A percentile compares a stretch with the other conserved stretches of the same genome.
These are phyloP conservation scores for Paxillus ammoniavirescens DNA, from an alignment of 768 basidiomycete genomes.

Conservation along the genomic window DNA sequence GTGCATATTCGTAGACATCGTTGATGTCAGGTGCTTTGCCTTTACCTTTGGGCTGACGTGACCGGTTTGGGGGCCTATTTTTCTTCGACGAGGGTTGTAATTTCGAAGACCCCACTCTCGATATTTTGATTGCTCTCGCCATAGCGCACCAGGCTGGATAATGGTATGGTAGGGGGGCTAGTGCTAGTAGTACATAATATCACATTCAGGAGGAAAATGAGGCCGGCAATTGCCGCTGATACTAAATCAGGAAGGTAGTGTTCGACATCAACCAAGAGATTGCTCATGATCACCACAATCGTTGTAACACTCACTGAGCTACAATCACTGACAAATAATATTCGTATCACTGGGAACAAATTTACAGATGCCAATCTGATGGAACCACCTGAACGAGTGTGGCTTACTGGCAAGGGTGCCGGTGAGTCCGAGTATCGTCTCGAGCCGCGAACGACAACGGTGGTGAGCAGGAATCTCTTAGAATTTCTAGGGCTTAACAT, in stretches of 20 bases:
- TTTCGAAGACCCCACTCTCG: conserved; percentile 10
- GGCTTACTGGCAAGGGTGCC: no score
- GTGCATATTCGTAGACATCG: conserved; percentile 68
- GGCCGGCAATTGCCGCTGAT: conserved; percentile 5
- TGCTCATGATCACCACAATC: no score
- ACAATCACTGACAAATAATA: no score
- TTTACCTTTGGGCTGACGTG: conserved; percentile 26
- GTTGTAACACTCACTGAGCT: no score
- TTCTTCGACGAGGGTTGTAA: conserved; percentile 19
- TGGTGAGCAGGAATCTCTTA: no score
- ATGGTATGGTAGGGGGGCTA: neutral
- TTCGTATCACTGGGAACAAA: no score
- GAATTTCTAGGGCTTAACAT: no score
- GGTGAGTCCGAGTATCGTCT: no score
- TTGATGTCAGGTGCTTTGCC: conserved; percentile 31
- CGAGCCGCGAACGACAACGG: neutral
- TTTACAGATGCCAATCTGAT: no score
- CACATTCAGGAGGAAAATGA: conserved; percentile 10
- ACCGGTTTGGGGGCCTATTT: conserved; percentile 47
- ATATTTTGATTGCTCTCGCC: conserved; percentile 14
- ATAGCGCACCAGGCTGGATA: conserved; percentile 5
- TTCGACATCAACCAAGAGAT: neutral
- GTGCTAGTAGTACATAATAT: neutral
- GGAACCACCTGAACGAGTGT: no score
- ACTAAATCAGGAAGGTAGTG: conserved; percentile 26